phyloP scores from a whole-genome alignment of 2,329 filamentous ascomycete genomes.

The Fusarium floridanum region DNA sequence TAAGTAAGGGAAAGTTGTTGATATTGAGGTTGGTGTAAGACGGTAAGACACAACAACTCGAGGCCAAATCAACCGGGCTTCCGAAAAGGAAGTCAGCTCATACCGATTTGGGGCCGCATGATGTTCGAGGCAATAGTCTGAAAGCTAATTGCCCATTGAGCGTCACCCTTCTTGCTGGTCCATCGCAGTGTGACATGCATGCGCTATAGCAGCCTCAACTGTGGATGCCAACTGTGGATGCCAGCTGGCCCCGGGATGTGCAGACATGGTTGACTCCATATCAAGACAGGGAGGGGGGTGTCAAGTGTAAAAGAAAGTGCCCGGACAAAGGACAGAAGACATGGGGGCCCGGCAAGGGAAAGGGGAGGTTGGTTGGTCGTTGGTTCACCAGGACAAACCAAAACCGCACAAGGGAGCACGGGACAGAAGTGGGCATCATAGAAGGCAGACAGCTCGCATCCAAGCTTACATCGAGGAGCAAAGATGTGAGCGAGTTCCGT shows the following conservation, averaged over 20 bases:
- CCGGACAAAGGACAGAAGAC: neutral
- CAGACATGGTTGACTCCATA: slow-evolving; percentile 1
- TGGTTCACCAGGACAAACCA: slow-evolving; percentile 18
- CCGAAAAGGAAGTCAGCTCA: slow-evolving; percentile 37
- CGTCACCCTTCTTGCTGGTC: neutral
- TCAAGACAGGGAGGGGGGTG: slow-evolving; percentile 11
- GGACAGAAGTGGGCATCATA: slow-evolving; percentile 16
- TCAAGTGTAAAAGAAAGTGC: neutral
- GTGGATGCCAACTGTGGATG: slow-evolving; percentile 38
- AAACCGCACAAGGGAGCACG: slow-evolving; percentile 3
- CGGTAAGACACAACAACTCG: neutral
- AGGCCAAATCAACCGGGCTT: neutral
- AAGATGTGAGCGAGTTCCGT: slow-evolving; percentile 4
- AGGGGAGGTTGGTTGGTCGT: slow-evolving; percentile 4
- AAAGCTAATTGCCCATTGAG: slow-evolving; percentile 33
- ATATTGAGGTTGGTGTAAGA: neutral
- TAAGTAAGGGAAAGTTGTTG: slow-evolving; percentile 23
- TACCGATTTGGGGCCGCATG: slow-evolving; percentile 31
- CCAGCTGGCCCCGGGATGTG: slow-evolving; percentile 28
- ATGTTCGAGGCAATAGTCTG: slow-evolving; percentile 29
- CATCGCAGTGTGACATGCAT: slow-evolving; percentile 34
- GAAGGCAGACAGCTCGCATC: slow-evolving; percentile 1
- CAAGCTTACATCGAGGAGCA: slow-evolving; percentile 23
- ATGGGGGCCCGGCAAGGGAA: neutral
- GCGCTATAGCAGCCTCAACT: slow-evolving; percentile 35